Percentiles rank a stretch among this genome's conserved stretches.
Evolutionary conservation across 495 filamentous ascomycete species (phyloP).

Genomic region (Penicillium taxi): DNA sequence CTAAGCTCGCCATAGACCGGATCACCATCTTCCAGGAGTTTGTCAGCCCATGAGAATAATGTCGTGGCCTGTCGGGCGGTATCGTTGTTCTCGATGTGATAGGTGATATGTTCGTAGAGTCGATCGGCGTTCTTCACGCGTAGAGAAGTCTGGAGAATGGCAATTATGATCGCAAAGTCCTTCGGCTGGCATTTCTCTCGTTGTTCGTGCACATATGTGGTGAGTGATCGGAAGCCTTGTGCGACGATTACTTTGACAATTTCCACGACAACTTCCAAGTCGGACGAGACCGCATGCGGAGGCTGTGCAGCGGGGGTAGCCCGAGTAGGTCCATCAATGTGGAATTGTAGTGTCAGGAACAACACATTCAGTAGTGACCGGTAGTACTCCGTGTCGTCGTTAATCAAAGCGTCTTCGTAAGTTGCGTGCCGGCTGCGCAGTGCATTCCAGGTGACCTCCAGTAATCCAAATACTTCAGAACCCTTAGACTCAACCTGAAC

Average conservation of each 20-base stretch:
- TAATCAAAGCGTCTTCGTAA: slow-evolving; percentile 53
- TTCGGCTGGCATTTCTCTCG: slow-evolving; percentile 47
- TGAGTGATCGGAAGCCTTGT: slow-evolving; percentile 70
- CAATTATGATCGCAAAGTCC: slow-evolving; percentile 85
- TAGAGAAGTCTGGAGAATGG: slow-evolving; percentile 73
- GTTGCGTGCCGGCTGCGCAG: slow-evolving; percentile 55
- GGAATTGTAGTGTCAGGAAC: slow-evolving; percentile 69
- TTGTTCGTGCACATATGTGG: slow-evolving; percentile 59
- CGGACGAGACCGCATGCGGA: slow-evolving; percentile 33
- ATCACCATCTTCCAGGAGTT: slow-evolving; percentile 60
- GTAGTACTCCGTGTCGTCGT: slow-evolving; percentile 63
- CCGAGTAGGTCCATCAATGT: slow-evolving; percentile 26
- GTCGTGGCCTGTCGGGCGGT: slow-evolving; percentile 73
- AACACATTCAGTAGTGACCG: slow-evolving; percentile 76
- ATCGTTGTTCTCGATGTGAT: slow-evolving; percentile 53
- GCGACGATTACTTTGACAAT: slow-evolving; percentile 71
- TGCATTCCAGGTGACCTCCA: slow-evolving; percentile 59
- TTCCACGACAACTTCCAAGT: slow-evolving; percentile 53
- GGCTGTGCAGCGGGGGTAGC: slow-evolving; percentile 26
- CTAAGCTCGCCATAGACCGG: slow-evolving; percentile 92
- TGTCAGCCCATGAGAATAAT: slow-evolving; percentile 91
- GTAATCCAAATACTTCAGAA: slow-evolving; percentile 52
- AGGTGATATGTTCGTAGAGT: slow-evolving; percentile 52
- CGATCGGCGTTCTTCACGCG: slow-evolving; percentile 48
- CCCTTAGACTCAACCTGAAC: slow-evolving; percentile 53